These are phyloP conservation scores for Scedosporium minutisporum DNA, from an alignment of 2,329 filamentous ascomycete species.

Conservation along the genomic window DNA sequence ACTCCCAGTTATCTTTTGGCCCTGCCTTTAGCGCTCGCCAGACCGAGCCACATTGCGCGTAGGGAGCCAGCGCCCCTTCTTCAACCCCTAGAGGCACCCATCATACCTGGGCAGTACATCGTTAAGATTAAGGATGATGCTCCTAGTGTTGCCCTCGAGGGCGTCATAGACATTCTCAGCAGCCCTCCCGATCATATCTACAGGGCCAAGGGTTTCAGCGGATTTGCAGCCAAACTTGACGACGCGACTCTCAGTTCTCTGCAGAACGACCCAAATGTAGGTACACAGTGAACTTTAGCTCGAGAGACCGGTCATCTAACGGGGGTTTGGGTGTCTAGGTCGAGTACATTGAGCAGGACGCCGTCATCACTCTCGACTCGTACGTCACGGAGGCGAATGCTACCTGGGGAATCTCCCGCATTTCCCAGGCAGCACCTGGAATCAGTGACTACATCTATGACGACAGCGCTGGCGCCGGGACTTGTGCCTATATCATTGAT, in stretches of 20 bases:
- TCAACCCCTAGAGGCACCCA: conserved; percentile 3
- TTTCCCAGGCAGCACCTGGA: conserved; percentile 12
- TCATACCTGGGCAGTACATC: conserved; percentile 32
- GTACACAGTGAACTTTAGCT: conserved; percentile 9
- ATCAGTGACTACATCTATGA: conserved; percentile 22
- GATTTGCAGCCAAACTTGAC: conserved; percentile 33
- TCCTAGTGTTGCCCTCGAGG: conserved; percentile 18
- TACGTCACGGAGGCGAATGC: conserved; percentile 19
- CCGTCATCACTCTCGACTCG: conserved; percentile 14
- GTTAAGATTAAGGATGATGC: conserved; percentile 30
- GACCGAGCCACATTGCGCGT: conserved; percentile 8
- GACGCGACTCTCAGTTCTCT: conserved; percentile 28
- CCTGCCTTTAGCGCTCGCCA: conserved; percentile 11
- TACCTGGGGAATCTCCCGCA: conserved; percentile 13
- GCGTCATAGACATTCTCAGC: conserved; percentile 19
- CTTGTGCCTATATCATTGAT: conserved; percentile 31
- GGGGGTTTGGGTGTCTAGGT: conserved; percentile 10
- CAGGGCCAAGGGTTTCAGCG: conserved; percentile 19
- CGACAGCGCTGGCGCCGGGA: conserved; percentile 21
- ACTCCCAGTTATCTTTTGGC: conserved; percentile 15
- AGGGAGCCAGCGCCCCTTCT: conserved; percentile 9
- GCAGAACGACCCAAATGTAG: conserved; percentile 28
- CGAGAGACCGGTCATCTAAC: not conserved
- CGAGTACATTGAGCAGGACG: conserved; percentile 16
- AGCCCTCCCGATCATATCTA: conserved; percentile 12